Base-by-base conservation (phyloP, 805 yeast species). In the Nakazawaea wickerhamii region DNA sequence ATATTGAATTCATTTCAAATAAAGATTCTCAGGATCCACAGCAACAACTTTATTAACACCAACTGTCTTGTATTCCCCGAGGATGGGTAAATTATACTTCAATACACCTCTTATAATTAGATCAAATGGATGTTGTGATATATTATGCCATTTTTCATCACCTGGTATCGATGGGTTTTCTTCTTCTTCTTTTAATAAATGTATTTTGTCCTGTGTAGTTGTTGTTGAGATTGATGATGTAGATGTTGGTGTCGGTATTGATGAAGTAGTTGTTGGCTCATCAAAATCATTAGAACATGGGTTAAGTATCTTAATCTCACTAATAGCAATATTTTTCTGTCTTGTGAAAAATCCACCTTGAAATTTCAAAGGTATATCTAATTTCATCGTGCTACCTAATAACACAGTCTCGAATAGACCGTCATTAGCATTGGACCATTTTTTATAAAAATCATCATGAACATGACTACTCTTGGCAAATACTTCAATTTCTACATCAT, bases 51-150 rank as follows among this genome's bases (percentile, higher is more conserved):
- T 77, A 46, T 79, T 80, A 8, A 85, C 78, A 2, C 80, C 77
- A 3, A 82, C 72, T 0, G 84, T 73, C 53, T 75, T 73, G 37
- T 68, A 68, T 7, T 71, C 66, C 27, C 62, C 61, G 25, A 72
- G 66, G 48, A 90, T 68, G 1, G 95, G 93, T 41, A 89, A 67
- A 38, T 74, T 76, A 60, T 91, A 91, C 54, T 76, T 79, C 57
- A 91, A 70, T 18, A 81, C 79, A 1, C 98, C 98, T 38, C 95
- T 69, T 3, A 91, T 70, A 17, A 88, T 84, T 50, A 91, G 65
- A 47, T 88, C 96, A 59, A 90, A 91, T 10, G 95, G 95, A 55
- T 85, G 76, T 47, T 77, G 75, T 9, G 83, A 78, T 10, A 91
- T 76, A 10, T 68, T 67, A 40, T 76, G 74, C 98, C 98, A 90